These are phyloP conservation scores for Saccharomyces mikatae DNA, from an alignment of 805 yeast genomes.

Conservation along the genomic window DNA sequence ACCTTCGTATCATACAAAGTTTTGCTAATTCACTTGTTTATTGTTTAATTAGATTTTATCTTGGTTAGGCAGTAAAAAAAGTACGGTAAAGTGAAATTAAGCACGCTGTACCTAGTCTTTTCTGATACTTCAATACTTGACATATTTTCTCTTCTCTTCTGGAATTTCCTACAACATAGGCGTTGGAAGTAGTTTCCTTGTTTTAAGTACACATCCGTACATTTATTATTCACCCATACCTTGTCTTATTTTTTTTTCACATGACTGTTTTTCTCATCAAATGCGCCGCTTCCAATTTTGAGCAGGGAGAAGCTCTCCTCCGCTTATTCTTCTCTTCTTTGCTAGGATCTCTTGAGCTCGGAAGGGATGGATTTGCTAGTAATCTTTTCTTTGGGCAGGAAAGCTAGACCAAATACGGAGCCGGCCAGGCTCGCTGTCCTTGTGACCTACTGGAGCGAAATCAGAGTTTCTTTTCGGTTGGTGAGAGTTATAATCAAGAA, in stretches of 20 bases:
- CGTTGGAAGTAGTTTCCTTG: not conserved
- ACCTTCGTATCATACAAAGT: not conserved
- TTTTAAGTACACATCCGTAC: not conserved
- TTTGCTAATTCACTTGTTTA: not conserved
- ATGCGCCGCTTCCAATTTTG: not conserved
- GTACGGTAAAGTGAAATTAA: not conserved
- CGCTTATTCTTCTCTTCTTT: not conserved
- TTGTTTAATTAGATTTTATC: not conserved
- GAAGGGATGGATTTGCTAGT: not conserved
- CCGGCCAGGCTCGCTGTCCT: not conserved
- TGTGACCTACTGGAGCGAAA: not conserved
- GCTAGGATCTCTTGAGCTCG: not conserved
- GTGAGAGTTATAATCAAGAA: not conserved
- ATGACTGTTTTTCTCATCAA: not conserved
- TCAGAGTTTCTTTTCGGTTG: not conserved
- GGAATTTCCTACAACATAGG: not conserved
- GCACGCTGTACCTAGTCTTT: not conserved
- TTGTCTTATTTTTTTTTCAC: not conserved
- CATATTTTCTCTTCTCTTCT: not conserved
- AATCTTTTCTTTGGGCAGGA: not conserved
- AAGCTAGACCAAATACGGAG: not conserved
- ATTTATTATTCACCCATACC: not conserved
- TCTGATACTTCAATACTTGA: not conserved
- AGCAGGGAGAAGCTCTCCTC: not conserved
- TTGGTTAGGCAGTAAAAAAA: not conserved